Evolutionary conservation across 345 rosid species (phyloP).

Genomic region (Triadica sebifera): DNA sequence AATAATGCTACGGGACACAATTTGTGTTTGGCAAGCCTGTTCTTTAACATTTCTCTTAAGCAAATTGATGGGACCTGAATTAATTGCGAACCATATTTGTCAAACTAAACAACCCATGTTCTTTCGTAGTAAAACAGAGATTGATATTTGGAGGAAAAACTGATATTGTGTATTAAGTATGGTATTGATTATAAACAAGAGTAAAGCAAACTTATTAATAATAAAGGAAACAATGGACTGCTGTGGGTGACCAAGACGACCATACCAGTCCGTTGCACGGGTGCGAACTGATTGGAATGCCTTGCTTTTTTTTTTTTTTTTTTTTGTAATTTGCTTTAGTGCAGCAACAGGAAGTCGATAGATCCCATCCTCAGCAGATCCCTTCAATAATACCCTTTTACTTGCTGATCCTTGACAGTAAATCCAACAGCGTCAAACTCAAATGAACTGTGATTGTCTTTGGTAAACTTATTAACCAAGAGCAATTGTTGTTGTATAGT

Average conservation of each 20-base stretch:
- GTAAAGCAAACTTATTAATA: background rate
- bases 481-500: background rate
- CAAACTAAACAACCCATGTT: too few species aligned
- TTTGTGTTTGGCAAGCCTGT: too few species aligned
- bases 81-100: too few species aligned
- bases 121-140: too few species aligned
- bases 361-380: background rate
- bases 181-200: too few species aligned
- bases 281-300: background rate
- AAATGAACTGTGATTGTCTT: background rate
- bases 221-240: background rate
- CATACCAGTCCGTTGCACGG: background rate
- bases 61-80: too few species aligned
- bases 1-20: too few species aligned
- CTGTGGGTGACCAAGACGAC: background rate
- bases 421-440: background rate
- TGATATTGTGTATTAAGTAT: too few species aligned
- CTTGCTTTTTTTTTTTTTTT: accelerated
- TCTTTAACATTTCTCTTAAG: too few species aligned
- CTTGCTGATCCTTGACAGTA: background rate
- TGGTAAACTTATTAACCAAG: background rate
- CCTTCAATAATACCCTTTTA: background rate
- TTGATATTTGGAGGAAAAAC: too few species aligned
- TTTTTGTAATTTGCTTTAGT: too few species aligned
- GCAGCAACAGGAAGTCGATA: background rate